phyloP scores from a whole-genome alignment of 129 eudicot genomes.

The Kitagawia praeruptora region DNA sequence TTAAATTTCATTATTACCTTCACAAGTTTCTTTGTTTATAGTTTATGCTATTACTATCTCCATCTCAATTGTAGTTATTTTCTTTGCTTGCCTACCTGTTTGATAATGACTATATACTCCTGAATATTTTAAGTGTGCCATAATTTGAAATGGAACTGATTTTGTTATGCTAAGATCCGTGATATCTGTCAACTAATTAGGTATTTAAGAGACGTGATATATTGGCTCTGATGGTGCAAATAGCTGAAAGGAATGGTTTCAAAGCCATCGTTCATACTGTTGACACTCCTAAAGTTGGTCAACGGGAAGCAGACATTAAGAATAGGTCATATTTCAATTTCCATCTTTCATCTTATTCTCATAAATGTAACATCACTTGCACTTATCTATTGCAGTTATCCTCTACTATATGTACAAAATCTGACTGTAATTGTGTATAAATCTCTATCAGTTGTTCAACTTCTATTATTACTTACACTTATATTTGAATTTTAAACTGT shows the following conservation, averaged over 20 bases:
- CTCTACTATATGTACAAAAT: background rate
- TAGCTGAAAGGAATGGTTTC: constrained; percentile 81
- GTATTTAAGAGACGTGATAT: constrained; percentile 52
- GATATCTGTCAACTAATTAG: constrained; percentile 21
- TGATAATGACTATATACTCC: background rate
- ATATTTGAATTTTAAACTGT: background rate
- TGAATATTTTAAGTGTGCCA: background rate
- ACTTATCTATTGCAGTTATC: background rate
- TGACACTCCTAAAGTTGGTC: constrained; percentile 84
- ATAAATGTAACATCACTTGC: background rate
- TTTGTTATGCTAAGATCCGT: background rate
- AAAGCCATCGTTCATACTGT: constrained; percentile 78
- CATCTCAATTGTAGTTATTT: background rate
- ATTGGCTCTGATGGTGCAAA: constrained; percentile 62
- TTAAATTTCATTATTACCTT: background rate
- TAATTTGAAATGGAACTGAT: background rate
- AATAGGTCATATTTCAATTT: constrained; percentile 43
- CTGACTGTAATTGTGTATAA: background rate
- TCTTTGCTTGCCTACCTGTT: background rate
- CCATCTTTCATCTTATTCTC: constrained; percentile 1
- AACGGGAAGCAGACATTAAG: constrained; percentile 85
- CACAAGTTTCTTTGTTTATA: background rate
- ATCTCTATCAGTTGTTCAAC: background rate
- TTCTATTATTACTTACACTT: background rate
- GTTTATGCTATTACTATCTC: background rate